Evolutionary conservation across 2,329 filamentous ascomycete species (phyloP).

Genomic region (Teratosphaeria viscida): DNA sequence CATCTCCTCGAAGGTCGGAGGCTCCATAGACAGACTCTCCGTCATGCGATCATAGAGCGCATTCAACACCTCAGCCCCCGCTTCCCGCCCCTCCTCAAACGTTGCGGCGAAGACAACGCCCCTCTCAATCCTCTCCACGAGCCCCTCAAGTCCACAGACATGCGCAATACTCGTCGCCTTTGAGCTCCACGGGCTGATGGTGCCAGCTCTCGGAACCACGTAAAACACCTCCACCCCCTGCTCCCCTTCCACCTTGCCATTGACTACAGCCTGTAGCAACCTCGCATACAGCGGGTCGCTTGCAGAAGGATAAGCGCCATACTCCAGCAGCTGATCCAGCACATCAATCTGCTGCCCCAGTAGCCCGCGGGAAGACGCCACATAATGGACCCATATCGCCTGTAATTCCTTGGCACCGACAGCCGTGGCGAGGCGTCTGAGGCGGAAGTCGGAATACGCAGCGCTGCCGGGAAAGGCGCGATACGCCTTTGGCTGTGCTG

Average conservation of each 20-base stretch:
- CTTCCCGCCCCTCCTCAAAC: constrained; percentile 42
- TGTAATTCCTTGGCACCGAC: constrained; percentile 38
- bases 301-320: constrained; percentile 44
- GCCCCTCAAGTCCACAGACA: constrained; percentile 69
- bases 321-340: constrained; percentile 50
- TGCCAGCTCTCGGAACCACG: constrained; percentile 68
- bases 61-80: constrained; percentile 53
- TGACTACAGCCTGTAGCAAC: constrained; percentile 37
- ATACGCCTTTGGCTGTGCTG: neutral
- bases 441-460: constrained; percentile 45
- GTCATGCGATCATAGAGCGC: constrained; percentile 91
- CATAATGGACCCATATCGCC: constrained; percentile 43
- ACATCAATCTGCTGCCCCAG: constrained; percentile 37
- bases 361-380: constrained; percentile 34
- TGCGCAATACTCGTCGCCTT: constrained; percentile 90
- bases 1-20: constrained; percentile 63
- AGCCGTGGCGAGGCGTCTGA: constrained; percentile 34
- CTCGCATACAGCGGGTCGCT: constrained; percentile 34
- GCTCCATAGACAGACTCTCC: constrained; percentile 58
- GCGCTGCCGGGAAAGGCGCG: constrained; percentile 39
- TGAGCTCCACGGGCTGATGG: constrained; percentile 91
- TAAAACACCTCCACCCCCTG: constrained; percentile 50
- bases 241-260: constrained; percentile 39
- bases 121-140: constrained; percentile 72
- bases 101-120: constrained; percentile 65